Base-by-base conservation (phyloP, 768 basidiomycete genomes). In the Sistotremastrum niveocremeum region DNA sequence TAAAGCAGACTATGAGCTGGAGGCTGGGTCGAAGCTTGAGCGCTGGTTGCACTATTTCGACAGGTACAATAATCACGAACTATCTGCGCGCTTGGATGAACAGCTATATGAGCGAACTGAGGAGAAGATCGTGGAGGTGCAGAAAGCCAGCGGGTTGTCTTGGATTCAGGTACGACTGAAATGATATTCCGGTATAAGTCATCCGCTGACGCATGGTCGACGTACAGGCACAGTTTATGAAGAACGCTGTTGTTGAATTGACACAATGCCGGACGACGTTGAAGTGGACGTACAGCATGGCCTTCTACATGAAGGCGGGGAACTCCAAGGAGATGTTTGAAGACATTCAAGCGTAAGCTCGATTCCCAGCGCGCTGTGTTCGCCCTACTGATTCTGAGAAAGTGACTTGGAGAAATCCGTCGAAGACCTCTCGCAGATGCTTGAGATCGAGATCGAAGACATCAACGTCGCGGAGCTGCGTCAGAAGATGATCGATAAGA, bases 261-360 rank as follows among this genome's bases (percentile, higher is more conserved):
- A 47, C 46, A 3, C 46, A 47, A 35, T 52, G 51, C 39, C 51
- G 51, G 10, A 30, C 29, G 34, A 52, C 51, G 4, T 37, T 52
- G 7, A 52, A 52, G 46, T 52, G 51, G 51, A 46, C 50, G 4
- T 52, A 52, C 34, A 50, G 45, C 7, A 52, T 52, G 51, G 51
- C 51, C 4, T 46, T 46, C 35, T 52, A 42, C 31, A 30, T 52
- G 30, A 11, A 42, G 32, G 12, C 31, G 6, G 51, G 51, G 5
- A 52, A 52, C 37, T 45, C 47, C 50, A 52, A 52, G 38, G 12
- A 46, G 37, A 46, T 52, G 31, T 48, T 52, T 47, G 51, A 52
- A 35, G 51, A 52, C 37, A 41, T 52, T 7, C 51, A 52, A 35
- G 51, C 50, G 51, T 52, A 11, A 10, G 50, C 43, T 9, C 31